Evolutionary conservation across 2,329 filamentous ascomycete species (phyloP).

Genomic region (Ophiosphaerella herpotricha): DNA sequence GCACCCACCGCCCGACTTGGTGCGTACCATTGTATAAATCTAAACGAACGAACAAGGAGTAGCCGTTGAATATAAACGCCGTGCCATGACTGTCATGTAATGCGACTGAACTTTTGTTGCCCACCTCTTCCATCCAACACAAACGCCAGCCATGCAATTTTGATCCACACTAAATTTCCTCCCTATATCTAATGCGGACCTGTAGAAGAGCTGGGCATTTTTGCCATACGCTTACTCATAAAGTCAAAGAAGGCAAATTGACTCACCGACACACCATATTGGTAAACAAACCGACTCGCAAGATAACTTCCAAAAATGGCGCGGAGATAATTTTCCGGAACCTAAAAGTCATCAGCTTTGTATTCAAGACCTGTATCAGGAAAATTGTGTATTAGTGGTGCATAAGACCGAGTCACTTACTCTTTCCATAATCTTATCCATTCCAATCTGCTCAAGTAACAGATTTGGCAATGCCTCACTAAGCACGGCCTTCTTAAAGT

Average conservation of each 20-base stretch:
- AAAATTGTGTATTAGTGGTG: background rate
- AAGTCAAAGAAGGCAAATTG: constrained; percentile 99
- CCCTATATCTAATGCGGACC: background rate
- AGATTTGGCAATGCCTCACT: constrained; percentile 83
- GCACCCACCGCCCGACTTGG: background rate
- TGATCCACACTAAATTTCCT: background rate
- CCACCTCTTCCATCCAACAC: too few relatives aligned
- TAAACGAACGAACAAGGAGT: background rate
- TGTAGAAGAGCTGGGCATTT: constrained; percentile 14
- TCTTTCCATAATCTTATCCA: constrained; percentile 82
- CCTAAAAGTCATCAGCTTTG: constrained; percentile 50
- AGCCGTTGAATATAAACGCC: background rate
- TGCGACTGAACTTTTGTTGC: too few relatives aligned
- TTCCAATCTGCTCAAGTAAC: constrained; percentile 84
- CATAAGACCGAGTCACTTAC: constrained; percentile 52
- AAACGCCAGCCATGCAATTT: background rate
- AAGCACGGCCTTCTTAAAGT: constrained; percentile 77
- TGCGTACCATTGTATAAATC: background rate
- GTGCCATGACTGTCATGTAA: background rate
- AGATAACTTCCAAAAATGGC: constrained; percentile 96
- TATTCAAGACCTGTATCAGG: too few relatives aligned
- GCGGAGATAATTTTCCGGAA: constrained; percentile 89
- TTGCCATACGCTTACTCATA: constrained; percentile 56
- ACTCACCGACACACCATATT: constrained; percentile 88
- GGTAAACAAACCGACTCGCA: constrained; percentile 93